phyloP scores from a whole-genome alignment of 176 grass and related monocot species.

The Aegilops longissima region DNA sequence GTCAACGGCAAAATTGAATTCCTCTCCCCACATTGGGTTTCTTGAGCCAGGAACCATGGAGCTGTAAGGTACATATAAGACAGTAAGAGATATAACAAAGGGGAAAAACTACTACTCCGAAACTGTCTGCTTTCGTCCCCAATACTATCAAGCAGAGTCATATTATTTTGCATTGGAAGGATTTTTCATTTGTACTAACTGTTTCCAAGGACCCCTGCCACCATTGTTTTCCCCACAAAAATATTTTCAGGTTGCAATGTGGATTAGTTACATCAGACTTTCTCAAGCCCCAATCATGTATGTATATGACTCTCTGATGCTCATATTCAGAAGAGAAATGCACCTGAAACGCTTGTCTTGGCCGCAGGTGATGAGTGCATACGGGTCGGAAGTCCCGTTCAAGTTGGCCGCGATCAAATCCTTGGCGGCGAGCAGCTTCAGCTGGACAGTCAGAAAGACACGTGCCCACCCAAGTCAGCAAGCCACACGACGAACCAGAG shows the following conservation, averaged over 20 bases:
- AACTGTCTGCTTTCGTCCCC: background rate
- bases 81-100: background rate
- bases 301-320: background rate
- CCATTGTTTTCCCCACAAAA: background rate
- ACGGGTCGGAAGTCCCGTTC: constrained; percentile 95
- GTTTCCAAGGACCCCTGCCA: background rate
- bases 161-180: background rate
- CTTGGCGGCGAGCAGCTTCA: constrained; percentile 87
- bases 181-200: background rate
- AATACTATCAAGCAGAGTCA: background rate
- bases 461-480: background rate
- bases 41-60: constrained; percentile 98
- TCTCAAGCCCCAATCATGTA: too few species aligned
- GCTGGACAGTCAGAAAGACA: constrained; percentile 32
- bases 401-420: constrained; percentile 88
- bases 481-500: constrained; percentile 17
- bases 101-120: constrained; percentile 4
- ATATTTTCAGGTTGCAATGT: background rate
- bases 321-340: background rate
- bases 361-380: constrained; percentile 87
- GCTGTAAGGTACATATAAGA: constrained; percentile 32
- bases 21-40: constrained; percentile 99
- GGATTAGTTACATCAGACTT: too few species aligned
- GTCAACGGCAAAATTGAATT: constrained; percentile 96
- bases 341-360: constrained; percentile 78